Percentiles rank a stretch among this genome's conserved stretches.
Conservation (phyloP, 2,329 filamentous ascomycete genomes). For the Aspergillus sp. region DNA sequence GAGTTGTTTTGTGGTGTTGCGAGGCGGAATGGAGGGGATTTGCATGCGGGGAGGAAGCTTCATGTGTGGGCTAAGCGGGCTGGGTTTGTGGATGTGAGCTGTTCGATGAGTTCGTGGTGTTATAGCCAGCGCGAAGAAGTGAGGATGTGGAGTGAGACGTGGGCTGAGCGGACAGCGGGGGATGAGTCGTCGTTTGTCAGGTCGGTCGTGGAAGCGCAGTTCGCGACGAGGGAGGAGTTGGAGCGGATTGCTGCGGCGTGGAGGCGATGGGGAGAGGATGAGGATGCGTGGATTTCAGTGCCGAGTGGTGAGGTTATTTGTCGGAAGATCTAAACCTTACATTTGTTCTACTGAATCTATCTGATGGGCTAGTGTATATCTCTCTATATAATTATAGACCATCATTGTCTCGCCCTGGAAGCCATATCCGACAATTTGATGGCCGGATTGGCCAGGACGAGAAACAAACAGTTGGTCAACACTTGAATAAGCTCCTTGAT, state of each 20-base stretch:
- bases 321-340: not conserved
- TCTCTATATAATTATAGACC: too few species aligned
- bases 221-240: not conserved
- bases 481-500: too few species aligned
- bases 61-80: not conserved
- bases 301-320: not conserved
- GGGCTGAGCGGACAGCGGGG: not conserved
- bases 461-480: too few species aligned
- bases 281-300: not conserved
- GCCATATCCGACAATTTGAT: too few species aligned
- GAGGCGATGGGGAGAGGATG: not conserved
- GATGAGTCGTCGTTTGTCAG: not conserved
- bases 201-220: not conserved
- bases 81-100: not conserved
- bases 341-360: too few species aligned
- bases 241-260: not conserved
- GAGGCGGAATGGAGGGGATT: slow-evolving; percentile 25
- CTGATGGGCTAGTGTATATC: too few species aligned
- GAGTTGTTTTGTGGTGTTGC: slow-evolving; percentile 22
- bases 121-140: not conserved
- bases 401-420: too few species aligned
- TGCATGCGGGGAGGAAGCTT: slow-evolving; percentile 11
- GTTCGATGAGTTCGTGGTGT: not conserved
- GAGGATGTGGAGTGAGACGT: not conserved
- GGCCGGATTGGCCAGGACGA: too few species aligned